phyloP scores from a whole-genome alignment of 257 asterid genomes.

The Fraxinus anomala region DNA sequence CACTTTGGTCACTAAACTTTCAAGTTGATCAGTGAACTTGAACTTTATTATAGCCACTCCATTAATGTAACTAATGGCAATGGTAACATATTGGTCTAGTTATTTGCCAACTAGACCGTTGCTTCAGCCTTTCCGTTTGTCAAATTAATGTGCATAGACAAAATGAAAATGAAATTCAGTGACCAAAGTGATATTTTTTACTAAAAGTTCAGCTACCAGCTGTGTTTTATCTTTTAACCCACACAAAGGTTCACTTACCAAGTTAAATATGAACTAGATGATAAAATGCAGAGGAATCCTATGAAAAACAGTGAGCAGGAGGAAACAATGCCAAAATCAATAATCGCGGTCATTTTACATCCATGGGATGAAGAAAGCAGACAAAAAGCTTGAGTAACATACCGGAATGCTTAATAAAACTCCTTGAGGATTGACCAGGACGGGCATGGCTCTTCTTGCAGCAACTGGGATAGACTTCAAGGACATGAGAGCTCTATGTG shows the following conservation, averaged over 20 bases:
- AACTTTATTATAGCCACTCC: not conserved
- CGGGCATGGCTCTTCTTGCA: slow-evolving; percentile 80
- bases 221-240: too few relatives aligned
- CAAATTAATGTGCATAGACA: too few relatives aligned
- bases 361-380: slow-evolving; percentile 5
- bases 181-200: too few relatives aligned
- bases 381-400: slow-evolving; percentile 23
- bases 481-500: slow-evolving; percentile 51
- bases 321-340: not conserved
- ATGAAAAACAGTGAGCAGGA: not conserved
- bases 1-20: too few relatives aligned
- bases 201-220: too few relatives aligned
- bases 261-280: not conserved
- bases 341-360: not conserved
- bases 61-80: too few relatives aligned
- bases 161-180: too few relatives aligned
- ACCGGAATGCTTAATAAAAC: slow-evolving; percentile 77
- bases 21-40: too few relatives aligned
- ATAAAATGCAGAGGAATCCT: not conserved
- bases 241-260: too few relatives aligned
- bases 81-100: too few relatives aligned
- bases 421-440: slow-evolving; percentile 62
- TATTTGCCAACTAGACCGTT: too few relatives aligned
- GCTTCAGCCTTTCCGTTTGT: too few relatives aligned
- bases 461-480: slow-evolving; percentile 77